Conservation (phyloP, 2,329 filamentous ascomycete species). For the Xylaria arbuscula region DNA sequence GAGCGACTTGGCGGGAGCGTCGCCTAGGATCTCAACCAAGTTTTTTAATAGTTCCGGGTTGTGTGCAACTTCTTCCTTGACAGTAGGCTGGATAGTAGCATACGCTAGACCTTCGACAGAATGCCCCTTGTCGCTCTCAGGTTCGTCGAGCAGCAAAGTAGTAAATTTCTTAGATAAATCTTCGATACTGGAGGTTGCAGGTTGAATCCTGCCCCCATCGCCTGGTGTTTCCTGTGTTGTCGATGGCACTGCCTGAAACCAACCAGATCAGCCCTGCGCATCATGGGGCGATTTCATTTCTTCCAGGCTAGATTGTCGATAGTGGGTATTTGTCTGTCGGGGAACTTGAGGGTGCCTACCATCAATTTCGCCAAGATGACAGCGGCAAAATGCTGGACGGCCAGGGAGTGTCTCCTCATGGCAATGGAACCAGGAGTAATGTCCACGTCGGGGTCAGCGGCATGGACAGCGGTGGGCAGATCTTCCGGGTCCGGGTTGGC, state of each 20-base stretch:
- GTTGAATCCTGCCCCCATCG: conserved; percentile 58
- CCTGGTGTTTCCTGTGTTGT: conserved; percentile 52
- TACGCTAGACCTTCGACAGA: conserved; percentile 93
- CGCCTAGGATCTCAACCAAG: conserved; percentile 72
- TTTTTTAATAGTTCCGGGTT: conserved; percentile 76
- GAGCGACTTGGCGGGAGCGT: conserved; percentile 72
- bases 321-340: conserved; percentile 44
- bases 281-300: conserved; percentile 42
- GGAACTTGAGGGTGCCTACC: conserved; percentile 59
- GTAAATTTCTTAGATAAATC: conserved; percentile 73
- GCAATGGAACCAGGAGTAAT: conserved; percentile 68
- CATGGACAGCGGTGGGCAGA: conserved; percentile 60
- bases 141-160: conserved; percentile 71
- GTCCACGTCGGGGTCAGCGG: conserved; percentile 66
- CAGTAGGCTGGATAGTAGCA: conserved; percentile 83
- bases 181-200: conserved; percentile 70
- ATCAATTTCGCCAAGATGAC: conserved; percentile 80
- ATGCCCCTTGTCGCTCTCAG: conserved; percentile 70
- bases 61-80: conserved; percentile 82
- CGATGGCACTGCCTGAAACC: conserved; percentile 65
- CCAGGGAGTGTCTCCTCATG: conserved; percentile 69
- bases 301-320: conserved; percentile 43
- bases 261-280: conserved; percentile 47
- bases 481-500: conserved; percentile 76
- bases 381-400: conserved; percentile 74